Conservation (phyloP, 345 rosid genomes). For the Turnera subulata region DNA sequence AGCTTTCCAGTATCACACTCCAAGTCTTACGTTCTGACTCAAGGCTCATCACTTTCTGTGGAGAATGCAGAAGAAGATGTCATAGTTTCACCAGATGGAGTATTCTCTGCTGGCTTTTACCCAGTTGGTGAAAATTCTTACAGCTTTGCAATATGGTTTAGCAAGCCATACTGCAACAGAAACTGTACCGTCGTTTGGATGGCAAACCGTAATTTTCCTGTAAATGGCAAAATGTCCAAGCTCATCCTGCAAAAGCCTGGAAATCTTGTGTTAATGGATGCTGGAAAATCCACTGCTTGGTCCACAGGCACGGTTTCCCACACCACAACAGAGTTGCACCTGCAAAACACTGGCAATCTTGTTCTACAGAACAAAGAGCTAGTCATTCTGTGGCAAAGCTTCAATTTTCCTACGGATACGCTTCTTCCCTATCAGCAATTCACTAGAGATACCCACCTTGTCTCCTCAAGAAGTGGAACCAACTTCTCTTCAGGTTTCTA, state of each 20-base stretch:
- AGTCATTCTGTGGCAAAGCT: not conserved
- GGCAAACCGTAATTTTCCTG: conserved; percentile 30
- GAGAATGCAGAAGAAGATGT: not conserved
- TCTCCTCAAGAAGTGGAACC: too few species aligned
- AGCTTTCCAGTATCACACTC: not conserved
- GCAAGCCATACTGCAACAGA: not conserved
- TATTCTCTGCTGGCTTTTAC: conserved; percentile 8
- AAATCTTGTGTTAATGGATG: conserved; percentile 25
- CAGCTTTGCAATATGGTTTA: conserved; percentile 7
- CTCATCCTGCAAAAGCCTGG: conserved; percentile 10
- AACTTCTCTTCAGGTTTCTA: too few species aligned
- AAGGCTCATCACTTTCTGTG: not conserved
- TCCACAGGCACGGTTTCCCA: too few species aligned
- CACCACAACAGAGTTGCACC: too few species aligned
- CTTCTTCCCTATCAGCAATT: conserved; percentile 1
- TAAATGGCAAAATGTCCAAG: conserved; percentile 28
- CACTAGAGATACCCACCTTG: not conserved
- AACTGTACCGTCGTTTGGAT: conserved; percentile 28
- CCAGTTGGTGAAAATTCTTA: conserved; percentile 10
- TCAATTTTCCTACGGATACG: conserved; percentile 1
- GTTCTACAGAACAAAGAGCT: not conserved
- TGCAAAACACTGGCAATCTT: conserved; percentile 3
- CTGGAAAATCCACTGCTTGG: too few species aligned
- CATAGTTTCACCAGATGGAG: not conserved
- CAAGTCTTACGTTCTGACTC: not conserved